A percentile compares a stretch with the other conserved stretches of the same genome.
phyloP scores from a whole-genome alignment of 768 basidiomycete genomes.

The Grammothele lineata region DNA sequence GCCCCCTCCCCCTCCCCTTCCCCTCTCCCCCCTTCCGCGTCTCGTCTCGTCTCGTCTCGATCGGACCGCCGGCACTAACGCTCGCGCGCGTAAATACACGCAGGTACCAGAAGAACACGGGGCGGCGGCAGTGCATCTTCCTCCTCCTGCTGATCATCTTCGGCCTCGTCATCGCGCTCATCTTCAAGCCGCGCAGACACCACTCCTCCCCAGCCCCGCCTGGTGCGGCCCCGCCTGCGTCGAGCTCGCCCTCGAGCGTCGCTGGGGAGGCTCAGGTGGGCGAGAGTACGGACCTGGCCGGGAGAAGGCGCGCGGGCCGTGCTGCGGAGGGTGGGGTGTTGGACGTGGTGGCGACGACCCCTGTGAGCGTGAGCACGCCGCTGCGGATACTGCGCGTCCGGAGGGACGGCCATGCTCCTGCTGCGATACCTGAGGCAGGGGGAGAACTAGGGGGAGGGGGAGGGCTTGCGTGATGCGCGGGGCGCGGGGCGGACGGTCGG shows the following conservation, averaged over 20 bases:
- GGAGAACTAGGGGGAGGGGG: too few species aligned
- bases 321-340: too few species aligned
- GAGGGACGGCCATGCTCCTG: too few species aligned
- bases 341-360: neutral
- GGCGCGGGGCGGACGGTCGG: too few species aligned
- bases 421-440: too few species aligned
- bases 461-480: too few species aligned
- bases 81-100: neutral
- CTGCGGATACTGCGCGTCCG: too few species aligned
- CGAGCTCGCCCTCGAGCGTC: neutral
- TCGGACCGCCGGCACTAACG: neutral
- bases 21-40: neutral
- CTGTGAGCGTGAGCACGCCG: too few species aligned
- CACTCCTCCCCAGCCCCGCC: slow-evolving; percentile 26
- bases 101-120: slow-evolving; percentile 93
- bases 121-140: slow-evolving; percentile 90
- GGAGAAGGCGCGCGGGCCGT: slow-evolving; percentile 33
- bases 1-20: too few species aligned
- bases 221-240: too few species aligned
- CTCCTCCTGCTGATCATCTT: slow-evolving; percentile 87
- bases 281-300: too few species aligned
- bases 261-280: neutral
- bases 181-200: slow-evolving; percentile 83
- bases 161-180: slow-evolving; percentile 80
- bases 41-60: neutral